A percentile compares a stretch with the other conserved stretches of the same genome.
These are phyloP conservation scores for Hydrangea macrophylla DNA, from an alignment of 148 eudicot species.

Conservation along the genomic window DNA sequence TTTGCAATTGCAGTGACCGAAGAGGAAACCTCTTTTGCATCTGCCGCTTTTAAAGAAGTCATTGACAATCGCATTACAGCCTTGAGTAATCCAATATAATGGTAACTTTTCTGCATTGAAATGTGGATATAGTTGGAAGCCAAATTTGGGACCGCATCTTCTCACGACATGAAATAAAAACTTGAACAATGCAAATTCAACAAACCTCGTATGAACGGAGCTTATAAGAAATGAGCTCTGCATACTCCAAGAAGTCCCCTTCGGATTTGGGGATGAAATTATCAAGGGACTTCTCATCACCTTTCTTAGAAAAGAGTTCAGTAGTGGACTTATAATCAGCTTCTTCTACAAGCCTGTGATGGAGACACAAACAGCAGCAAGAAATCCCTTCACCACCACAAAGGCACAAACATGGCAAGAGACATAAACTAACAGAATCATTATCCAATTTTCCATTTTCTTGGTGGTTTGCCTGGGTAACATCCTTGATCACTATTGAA, in stretches of 20 bases:
- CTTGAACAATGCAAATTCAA: background rate
- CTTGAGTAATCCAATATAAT: constrained; percentile 79
- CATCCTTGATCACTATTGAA: no score
- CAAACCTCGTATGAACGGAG: constrained; percentile 83
- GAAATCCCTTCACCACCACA: background rate
- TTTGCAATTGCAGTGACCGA: constrained; percentile 91
- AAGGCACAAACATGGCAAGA: no score
- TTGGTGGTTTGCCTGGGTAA: no score
- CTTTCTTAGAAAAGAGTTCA: constrained; percentile 66
- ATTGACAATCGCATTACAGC: constrained; percentile 85
- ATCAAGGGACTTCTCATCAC: constrained; percentile 69
- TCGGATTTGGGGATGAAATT: constrained; percentile 90
- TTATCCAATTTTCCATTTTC: no score
- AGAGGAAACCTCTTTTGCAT: constrained; percentile 89
- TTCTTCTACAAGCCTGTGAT: constrained; percentile 86
- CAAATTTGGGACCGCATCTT: background rate
- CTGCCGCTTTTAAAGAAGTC: constrained; percentile 76
- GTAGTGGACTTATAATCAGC: constrained; percentile 78
- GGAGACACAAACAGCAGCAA: background rate
- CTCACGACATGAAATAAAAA: background rate
- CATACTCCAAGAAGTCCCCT: constrained; percentile 86
- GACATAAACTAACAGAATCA: no score
- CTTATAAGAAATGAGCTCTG: constrained; percentile 78
- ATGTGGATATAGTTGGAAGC: background rate
- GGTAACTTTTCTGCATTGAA: constrained; percentile 85